These are phyloP conservation scores for Cyberlindnera xylosilytica DNA, from an alignment of 805 yeast species.

Conservation along the genomic window DNA sequence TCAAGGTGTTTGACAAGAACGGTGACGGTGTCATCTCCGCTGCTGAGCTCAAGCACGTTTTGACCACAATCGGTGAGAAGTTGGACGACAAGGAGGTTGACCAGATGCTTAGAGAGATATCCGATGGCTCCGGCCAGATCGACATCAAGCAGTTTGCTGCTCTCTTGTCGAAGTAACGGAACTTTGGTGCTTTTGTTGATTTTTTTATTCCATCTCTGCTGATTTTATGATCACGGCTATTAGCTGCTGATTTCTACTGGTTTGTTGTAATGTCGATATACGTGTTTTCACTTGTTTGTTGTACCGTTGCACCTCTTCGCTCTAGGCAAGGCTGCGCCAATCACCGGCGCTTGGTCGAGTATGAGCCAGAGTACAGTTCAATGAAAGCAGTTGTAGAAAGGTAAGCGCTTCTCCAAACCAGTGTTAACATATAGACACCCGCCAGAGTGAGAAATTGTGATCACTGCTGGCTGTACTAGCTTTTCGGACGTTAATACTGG, in stretches of 20 bases:
- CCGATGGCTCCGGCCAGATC: slow-evolving; percentile 95
- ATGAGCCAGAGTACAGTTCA: too few relatives aligned
- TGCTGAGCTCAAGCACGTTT: slow-evolving; percentile 93
- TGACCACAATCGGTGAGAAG: slow-evolving; percentile 96
- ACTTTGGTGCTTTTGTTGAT: too few relatives aligned
- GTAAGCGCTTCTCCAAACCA: too few relatives aligned
- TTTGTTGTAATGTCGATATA: neutral
- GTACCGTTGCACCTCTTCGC: too few relatives aligned
- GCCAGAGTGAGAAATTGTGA: too few relatives aligned
- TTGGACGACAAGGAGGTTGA: slow-evolving; percentile 95
- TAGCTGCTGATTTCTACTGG: neutral
- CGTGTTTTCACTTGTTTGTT: neutral
- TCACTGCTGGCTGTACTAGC: too few relatives aligned
- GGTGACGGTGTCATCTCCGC: slow-evolving; percentile 97
- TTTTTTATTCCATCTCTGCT: neutral
- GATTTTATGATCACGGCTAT: neutral
- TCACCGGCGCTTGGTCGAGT: too few relatives aligned
- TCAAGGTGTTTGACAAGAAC: slow-evolving; percentile 91
- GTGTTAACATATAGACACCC: too few relatives aligned
- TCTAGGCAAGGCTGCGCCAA: too few relatives aligned
- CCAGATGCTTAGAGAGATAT: slow-evolving; percentile 95
- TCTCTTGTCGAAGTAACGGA: slow-evolving; percentile 73
- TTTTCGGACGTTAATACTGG: too few relatives aligned
- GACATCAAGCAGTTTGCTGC: slow-evolving; percentile 96
- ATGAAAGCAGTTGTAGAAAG: too few relatives aligned